A percentile compares a stretch with the other conserved stretches of the same genome.
Conservation (phyloP, 257 asterid species). For the Ilex aquifolium region DNA sequence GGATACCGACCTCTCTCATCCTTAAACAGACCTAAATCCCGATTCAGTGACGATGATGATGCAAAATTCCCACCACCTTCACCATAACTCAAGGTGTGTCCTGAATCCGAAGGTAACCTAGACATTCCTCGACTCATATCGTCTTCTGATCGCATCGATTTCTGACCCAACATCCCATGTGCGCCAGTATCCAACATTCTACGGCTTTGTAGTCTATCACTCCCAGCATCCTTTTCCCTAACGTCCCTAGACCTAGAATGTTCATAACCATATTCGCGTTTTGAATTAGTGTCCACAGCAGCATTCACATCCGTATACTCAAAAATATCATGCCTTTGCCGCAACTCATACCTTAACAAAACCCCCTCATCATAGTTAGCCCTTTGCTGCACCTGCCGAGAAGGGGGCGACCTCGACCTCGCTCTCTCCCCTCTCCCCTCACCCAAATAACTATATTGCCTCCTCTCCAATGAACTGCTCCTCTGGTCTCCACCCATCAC, state of each 20-base stretch:
- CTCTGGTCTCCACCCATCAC: slow-evolving; percentile 5
- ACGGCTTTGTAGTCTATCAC: not conserved
- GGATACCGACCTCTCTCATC: slow-evolving; percentile 12
- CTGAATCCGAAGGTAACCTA: slow-evolving; percentile 1
- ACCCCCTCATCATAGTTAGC: slow-evolving; percentile 1
- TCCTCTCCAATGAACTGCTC: not conserved
- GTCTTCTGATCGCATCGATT: slow-evolving; percentile 7
- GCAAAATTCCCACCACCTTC: slow-evolving; percentile 8
- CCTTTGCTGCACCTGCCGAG: not conserved
- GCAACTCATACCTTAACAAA: slow-evolving; percentile 8
- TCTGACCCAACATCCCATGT: slow-evolving; percentile 2
- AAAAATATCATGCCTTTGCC: slow-evolving; percentile 7
- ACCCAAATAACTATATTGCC: not conserved
- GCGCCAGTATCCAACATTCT: slow-evolving; percentile 1
- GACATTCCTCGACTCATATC: slow-evolving; percentile 3
- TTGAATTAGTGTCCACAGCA: not conserved
- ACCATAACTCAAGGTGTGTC: slow-evolving; percentile 8
- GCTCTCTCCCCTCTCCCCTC: not conserved
- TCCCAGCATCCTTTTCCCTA: not conserved
- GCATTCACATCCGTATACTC: slow-evolving; percentile 5
- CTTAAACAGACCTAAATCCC: not conserved
- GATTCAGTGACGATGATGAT: not conserved
- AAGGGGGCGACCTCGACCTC: not conserved
- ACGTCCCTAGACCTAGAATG: not conserved
- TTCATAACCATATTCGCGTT: slow-evolving; percentile 10